A percentile compares a stretch with the other conserved stretches of the same genome.
These are phyloP conservation scores for Zymoseptoria tritici DNA, from an alignment of 2,329 filamentous ascomycete species.

Conservation along the genomic window DNA sequence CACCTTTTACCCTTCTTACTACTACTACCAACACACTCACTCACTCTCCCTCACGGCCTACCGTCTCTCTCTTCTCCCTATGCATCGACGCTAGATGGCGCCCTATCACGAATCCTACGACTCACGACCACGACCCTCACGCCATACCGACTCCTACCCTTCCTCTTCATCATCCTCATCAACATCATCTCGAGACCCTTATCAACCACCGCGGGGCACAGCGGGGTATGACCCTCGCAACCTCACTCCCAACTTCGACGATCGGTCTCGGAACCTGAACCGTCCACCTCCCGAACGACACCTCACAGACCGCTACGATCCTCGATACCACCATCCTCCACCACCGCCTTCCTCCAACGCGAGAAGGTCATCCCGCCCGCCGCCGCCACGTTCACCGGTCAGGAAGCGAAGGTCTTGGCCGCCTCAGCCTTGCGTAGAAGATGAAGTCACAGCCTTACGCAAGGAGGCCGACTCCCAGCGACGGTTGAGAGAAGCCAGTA, in stretches of 20 bases:
- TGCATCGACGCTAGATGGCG: constrained; percentile 14
- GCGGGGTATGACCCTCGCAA: not conserved
- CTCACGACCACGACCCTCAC: constrained; percentile 10
- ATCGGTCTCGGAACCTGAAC: constrained; percentile 4
- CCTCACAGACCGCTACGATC: constrained; percentile 29
- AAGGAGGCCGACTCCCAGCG: constrained; percentile 48
- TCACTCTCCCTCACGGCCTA: not conserved
- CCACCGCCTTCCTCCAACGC: constrained; percentile 15
- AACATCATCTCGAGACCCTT: not conserved
- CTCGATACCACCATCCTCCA: constrained; percentile 26
- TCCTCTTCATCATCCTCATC: not conserved
- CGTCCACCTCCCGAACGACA: constrained; percentile 10
- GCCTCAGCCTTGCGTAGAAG: constrained; percentile 61
- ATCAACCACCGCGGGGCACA: not conserved
- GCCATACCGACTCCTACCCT: constrained; percentile 16
- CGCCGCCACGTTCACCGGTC: constrained; percentile 16
- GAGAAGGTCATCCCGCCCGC: constrained; percentile 4
- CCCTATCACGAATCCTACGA: constrained; percentile 18
- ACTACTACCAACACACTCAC: not conserved
- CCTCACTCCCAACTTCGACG: constrained; percentile 19
- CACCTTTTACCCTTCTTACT: not conserved
- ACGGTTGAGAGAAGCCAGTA: constrained; percentile 29
- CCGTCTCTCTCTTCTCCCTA: not conserved
- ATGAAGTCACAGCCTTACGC: constrained; percentile 56
- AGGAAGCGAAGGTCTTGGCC: constrained; percentile 38